A percentile compares a stretch with the other conserved stretches of the same genome.
Conservation (phyloP, 306 rosid genomes). For the Vigna nakashimae region DNA sequence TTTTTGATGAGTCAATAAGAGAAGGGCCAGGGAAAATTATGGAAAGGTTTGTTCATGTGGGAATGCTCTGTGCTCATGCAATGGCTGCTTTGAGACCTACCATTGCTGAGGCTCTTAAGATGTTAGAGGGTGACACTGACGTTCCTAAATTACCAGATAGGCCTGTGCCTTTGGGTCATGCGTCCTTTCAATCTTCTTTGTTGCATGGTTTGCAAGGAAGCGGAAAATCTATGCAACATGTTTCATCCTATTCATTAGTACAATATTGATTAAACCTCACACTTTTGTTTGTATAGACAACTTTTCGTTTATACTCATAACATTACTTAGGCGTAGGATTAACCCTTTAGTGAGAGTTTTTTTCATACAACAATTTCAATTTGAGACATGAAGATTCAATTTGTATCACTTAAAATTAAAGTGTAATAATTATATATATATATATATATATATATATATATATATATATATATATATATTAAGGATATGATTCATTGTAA, state of each 20-base stretch:
- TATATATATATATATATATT: no score
- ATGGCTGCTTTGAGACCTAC: slow-evolving; percentile 87
- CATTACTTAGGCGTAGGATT: not conserved
- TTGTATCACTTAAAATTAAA: no score
- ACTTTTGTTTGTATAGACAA: not conserved
- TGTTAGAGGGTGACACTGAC: slow-evolving; percentile 90
- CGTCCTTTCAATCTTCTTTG: slow-evolving; percentile 65
- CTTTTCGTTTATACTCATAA: not conserved
- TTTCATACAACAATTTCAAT: not conserved
- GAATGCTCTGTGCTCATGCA: slow-evolving; percentile 90
- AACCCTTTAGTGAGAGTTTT: not conserved
- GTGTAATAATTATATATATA: no score
- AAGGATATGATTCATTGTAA: no score
- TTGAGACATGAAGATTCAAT: no score
- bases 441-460: no score
- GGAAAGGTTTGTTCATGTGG: slow-evolving; percentile 86
- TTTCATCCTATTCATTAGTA: not conserved
- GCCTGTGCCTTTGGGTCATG: slow-evolving; percentile 80
- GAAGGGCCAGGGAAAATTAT: slow-evolving; percentile 70
- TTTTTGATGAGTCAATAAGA: slow-evolving; percentile 59
- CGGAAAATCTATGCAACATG: slow-evolving; percentile 45
- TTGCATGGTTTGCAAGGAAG: slow-evolving; percentile 44
- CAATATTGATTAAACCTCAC: not conserved
- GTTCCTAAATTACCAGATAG: slow-evolving; percentile 79
- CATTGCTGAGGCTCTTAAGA: slow-evolving; percentile 74